Evolutionary conservation across 2,329 filamentous ascomycete genomes (phyloP).

Genomic region (Coniochaeta sp.): DNA sequence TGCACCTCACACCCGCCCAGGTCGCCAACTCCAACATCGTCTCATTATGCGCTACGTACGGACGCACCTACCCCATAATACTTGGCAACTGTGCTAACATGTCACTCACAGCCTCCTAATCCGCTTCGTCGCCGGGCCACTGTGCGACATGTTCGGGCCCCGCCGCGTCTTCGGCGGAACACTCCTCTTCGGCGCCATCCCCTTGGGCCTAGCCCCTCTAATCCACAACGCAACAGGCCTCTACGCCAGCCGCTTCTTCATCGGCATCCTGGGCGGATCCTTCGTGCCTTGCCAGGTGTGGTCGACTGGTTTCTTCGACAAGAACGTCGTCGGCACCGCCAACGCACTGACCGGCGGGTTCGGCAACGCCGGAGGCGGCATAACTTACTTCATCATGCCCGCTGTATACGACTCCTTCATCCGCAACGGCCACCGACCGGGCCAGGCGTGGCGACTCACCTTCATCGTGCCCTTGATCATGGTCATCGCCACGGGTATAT

Average conservation of each 20-base stretch:
- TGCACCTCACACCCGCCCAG: conserved; percentile 62
- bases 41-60: conserved; percentile 63
- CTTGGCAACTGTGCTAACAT: not conserved
- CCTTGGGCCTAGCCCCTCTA: conserved; percentile 74
- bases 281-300: conserved; percentile 89
- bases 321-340: conserved; percentile 82
- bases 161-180: conserved; percentile 72
- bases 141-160: conserved; percentile 81
- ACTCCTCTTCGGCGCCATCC: conserved; percentile 71
- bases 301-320: conserved; percentile 90
- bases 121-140: conserved; percentile 68
- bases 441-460: conserved; percentile 74
- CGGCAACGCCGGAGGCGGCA: conserved; percentile 82
- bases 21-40: conserved; percentile 89
- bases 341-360: conserved; percentile 80
- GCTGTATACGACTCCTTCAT: conserved; percentile 77
- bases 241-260: conserved; percentile 71
- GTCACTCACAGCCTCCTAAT: conserved; percentile 57
- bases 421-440: conserved; percentile 48
- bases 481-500: conserved; percentile 58
- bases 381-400: conserved; percentile 93
- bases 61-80: conserved; percentile 4
- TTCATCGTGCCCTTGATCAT: conserved; percentile 80
- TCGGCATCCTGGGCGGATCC: conserved; percentile 69
- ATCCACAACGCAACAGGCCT: conserved; percentile 61